Conservation (phyloP, 2,329 filamentous ascomycete species). For the Rhinocladiella mackenziei region DNA sequence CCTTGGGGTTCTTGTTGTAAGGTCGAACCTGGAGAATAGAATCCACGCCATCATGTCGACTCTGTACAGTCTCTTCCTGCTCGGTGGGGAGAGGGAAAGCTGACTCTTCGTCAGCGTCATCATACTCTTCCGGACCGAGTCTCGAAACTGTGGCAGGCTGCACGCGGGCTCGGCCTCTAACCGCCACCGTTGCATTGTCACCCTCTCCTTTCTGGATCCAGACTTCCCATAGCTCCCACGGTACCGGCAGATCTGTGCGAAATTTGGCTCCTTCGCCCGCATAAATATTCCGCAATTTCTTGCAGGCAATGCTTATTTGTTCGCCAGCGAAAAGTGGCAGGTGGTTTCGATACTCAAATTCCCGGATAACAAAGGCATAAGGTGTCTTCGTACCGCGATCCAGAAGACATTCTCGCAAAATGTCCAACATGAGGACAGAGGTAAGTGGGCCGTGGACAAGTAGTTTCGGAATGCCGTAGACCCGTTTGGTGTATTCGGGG, state of each 20-base stretch:
- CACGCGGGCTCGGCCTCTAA: constrained; percentile 19
- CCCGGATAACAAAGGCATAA: constrained; percentile 41
- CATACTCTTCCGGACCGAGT: not conserved
- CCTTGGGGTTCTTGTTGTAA: too few species aligned
- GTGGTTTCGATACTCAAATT: constrained; percentile 74
- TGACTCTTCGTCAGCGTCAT: not conserved
- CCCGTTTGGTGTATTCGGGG: constrained; percentile 60
- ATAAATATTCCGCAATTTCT: constrained; percentile 33
- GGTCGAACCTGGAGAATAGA: too few species aligned
- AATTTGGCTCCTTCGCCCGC: constrained; percentile 34
- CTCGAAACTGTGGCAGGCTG: not conserved
- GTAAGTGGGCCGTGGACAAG: constrained; percentile 85
- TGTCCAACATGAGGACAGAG: constrained; percentile 69
- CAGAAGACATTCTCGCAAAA: constrained; percentile 43
- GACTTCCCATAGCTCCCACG: constrained; percentile 59
- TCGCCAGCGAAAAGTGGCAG: constrained; percentile 75
- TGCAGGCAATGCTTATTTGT: constrained; percentile 65
- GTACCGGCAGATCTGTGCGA: constrained; percentile 60
- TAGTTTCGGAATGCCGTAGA: constrained; percentile 70
- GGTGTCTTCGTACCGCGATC: not conserved
- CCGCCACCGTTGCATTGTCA: constrained; percentile 18
- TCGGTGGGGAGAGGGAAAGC: not conserved
- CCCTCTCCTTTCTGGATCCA: constrained; percentile 32
- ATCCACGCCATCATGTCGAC: too few species aligned
- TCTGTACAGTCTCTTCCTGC: too few species aligned